These are phyloP conservation scores for Glarea lozoyensis DNA, from an alignment of 495 filamentous ascomycete genomes.

Conservation along the genomic window DNA sequence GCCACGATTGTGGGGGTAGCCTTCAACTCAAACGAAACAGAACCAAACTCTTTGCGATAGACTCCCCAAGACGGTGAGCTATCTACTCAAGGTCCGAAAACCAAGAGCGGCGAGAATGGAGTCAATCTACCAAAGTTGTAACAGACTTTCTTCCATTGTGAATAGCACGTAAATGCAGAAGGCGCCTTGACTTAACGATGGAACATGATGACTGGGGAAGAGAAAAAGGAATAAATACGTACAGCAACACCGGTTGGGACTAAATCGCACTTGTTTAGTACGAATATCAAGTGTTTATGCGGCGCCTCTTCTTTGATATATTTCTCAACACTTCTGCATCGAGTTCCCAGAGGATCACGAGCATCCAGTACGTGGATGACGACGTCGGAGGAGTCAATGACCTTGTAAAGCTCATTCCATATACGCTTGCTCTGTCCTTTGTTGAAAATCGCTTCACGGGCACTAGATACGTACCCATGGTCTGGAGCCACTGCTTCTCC, in stretches of 20 bases:
- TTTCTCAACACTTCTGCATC: conserved; percentile 86
- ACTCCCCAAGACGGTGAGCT: conserved; percentile 77
- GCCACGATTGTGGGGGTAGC: conserved; percentile 40
- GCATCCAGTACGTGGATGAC: conserved; percentile 93
- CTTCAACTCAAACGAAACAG: conserved; percentile 80
- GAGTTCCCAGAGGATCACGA: conserved; percentile 81
- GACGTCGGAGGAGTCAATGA: conserved; percentile 94
- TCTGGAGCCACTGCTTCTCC: conserved; percentile 40
- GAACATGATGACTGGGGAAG: conserved; percentile 11
- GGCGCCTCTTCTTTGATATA: conserved; percentile 88
- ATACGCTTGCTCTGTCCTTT: conserved; percentile 94
- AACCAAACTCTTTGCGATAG: conserved; percentile 56
- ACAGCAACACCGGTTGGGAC: conserved; percentile 91
- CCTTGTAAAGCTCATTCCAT: conserved; percentile 98
- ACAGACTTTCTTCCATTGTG: conserved; percentile 77
- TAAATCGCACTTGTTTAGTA: conserved; percentile 92
- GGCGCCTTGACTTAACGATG: conserved; percentile 95
- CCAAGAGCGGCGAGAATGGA: conserved; percentile 57
- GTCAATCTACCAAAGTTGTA: conserved; percentile 96
- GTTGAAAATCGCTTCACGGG: conserved; percentile 80
- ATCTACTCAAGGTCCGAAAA: conserved; percentile 53
- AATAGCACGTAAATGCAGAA: conserved; percentile 39
- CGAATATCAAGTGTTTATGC: conserved; percentile 88
- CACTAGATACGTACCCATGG: conserved; percentile 48
- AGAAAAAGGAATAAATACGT: conserved; percentile 42